Evolutionary conservation across 805 yeast species (phyloP).

Genomic region (Yueomyces sinensis): DNA sequence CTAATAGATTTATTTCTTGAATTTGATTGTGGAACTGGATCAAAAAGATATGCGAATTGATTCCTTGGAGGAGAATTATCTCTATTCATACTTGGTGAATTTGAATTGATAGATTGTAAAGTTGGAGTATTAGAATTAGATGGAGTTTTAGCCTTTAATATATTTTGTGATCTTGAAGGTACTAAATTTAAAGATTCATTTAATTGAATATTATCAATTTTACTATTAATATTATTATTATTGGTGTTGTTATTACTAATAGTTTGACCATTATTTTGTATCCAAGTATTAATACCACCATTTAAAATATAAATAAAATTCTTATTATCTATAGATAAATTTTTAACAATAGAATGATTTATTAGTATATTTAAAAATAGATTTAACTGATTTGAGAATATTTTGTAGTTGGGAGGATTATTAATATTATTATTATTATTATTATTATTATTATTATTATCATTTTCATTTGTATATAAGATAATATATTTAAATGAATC

Average conservation of each 20-base stretch:
- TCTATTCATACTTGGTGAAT: too few species aligned
- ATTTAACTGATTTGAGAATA: constrained; percentile 12
- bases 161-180: not conserved
- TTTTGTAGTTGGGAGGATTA: too few species aligned
- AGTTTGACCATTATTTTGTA: constrained; percentile 4
- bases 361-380: constrained; percentile 13
- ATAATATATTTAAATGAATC: constrained; percentile 49
- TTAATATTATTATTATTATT: too few species aligned
- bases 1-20: not conserved
- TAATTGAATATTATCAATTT: not conserved
- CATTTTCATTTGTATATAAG: constrained; percentile 27
- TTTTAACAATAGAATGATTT: constrained; percentile 19
- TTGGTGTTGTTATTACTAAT: not conserved
- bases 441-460: not conserved
- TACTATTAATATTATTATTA: too few species aligned
- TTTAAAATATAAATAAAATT: constrained; percentile 11
- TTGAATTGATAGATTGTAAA: not conserved
- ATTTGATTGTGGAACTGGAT: not conserved
- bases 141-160: not conserved
- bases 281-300: constrained; percentile 18
- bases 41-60: too few species aligned
- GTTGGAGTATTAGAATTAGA: not conserved
- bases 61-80: not conserved
- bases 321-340: constrained; percentile 6
- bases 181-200: not conserved